Evolutionary conservation across 2,329 filamentous ascomycete species (phyloP), one percentile per base, ranked within the genome.

Genomic region (Fusarium chuoi): DNA sequence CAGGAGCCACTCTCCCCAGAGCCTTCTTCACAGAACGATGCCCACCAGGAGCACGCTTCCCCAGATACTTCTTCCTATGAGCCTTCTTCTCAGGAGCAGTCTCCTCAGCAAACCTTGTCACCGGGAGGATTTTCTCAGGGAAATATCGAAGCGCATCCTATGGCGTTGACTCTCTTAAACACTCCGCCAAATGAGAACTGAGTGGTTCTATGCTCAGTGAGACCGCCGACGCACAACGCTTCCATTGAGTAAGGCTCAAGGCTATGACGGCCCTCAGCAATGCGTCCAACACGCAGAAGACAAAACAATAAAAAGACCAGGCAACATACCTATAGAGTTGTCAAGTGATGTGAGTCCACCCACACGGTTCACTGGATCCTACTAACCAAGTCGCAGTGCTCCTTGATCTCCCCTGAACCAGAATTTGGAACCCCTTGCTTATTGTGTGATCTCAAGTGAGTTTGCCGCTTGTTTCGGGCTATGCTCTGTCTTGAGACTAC

Each of bases 371-470:
- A 42, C 45, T 60, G 14, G 24, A 41, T 30, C 10, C 30, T 28
- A 30, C 68, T 74, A 42, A 74, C 67, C 18, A n/a, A 38, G 42
- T 15, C 26, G 22, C 48, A 63, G 68, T 59, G 15, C 28, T 58
- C 33, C 15, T 42, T 49, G 38, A 64, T 62, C 44, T 48, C 62
- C 52, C 26, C 26, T 44, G 46, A 62, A 30, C 35, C 41, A 44
- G 46, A 46, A 45, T 51, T 52, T 68, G 51, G 59, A 68, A 33
- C 28, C 39, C 35, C 30, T 42, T 20, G 26, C 45, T 71, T 28
- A n/a, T 24, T 42, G 30, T 48, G 13, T 41, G n/a, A 59, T 48
- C 58, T 52, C 38, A 56, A n/a, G 63, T 48, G 57, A 55, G 49
- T 57, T 63, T 51, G 46, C 57, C 41, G 44, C 35, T 46, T 46